Base-by-base conservation (phyloP, 345 rosid species). In the Lumnitzera littorea region DNA sequence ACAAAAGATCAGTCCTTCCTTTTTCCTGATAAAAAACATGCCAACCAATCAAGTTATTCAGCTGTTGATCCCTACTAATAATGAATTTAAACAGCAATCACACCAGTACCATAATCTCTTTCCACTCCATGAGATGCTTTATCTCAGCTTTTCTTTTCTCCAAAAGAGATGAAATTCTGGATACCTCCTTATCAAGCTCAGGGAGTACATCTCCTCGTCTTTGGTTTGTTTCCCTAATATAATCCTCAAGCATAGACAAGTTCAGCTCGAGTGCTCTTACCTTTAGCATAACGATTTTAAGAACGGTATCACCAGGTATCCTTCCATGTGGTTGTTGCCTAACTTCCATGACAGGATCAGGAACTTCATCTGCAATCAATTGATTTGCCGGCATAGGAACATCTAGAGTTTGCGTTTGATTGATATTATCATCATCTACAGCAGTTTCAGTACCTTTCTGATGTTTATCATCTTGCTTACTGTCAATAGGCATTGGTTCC, bases 231-330 rank as follows among this genome's bases (percentile, higher is more conserved):
- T 74, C 85, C 70, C 84, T 87, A 53, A 87, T 79, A 70, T 80
- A 84, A 61, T 84, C 98, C 73, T 85, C 94, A 53, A 92, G 71
- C 55, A 77, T 73, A 3, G 90, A 79, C 62, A 92, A 80, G 68
- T 80, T 87, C 77, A 74, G 57, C 78, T 89, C 96, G 41, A 92
- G 87, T 46, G 87, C 71, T 72, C 78, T 82, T 68, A 87, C 90
- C 64, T 87, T 92, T 75, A 87, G 96, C 96, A 92, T 83, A 89
- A 92, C 75, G 67, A 92, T 80, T 77, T 86, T 92, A 64, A 85
- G 80, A 53, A 87, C 90, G 48, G 83, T 78, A 53, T 87, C 95
- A 50, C 84, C 65, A 0, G 88, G 84, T 62, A 84, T 75, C 70
- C 90, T 78, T 57, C 81, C 80, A 57, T 66, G 64, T 68, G 84